Conservation (phyloP, 2,329 filamentous ascomycete genomes). For the Botrytis squamosa region DNA sequence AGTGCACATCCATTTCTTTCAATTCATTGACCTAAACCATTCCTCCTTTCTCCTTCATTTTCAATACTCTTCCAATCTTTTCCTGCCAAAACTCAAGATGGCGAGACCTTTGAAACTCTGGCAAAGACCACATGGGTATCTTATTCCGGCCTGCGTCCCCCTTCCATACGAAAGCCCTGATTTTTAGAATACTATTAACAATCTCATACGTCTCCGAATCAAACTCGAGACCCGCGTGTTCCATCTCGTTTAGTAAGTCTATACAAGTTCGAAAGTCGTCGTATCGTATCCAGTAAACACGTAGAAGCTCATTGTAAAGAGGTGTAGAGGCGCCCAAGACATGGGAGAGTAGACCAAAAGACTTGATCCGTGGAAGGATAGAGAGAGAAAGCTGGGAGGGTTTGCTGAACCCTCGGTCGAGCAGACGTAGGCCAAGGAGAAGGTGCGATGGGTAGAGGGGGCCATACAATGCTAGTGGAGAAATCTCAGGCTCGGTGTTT, state of each 20-base stretch:
- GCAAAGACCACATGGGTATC: slow-evolving; percentile 34
- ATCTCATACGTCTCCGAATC: slow-evolving; percentile 37
- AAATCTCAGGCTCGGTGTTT: slow-evolving; percentile 18
- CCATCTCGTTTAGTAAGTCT: slow-evolving; percentile 37
- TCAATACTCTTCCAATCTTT: slow-evolving; percentile 28
- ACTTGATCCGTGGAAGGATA: slow-evolving; percentile 65
- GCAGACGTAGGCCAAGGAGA: slow-evolving; percentile 53
- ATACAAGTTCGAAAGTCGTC: slow-evolving; percentile 46
- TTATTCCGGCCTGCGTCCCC: slow-evolving; percentile 29
- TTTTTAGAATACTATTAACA: slow-evolving; percentile 29
- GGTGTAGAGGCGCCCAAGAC: slow-evolving; percentile 68
- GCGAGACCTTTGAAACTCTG: slow-evolving; percentile 31
- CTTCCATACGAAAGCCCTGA: slow-evolving; percentile 25
- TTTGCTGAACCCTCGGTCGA: slow-evolving; percentile 56
- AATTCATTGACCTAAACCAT: not conserved
- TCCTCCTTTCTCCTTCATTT: slow-evolving; percentile 15
- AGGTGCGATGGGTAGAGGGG: slow-evolving; percentile 64
- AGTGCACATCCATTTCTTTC: not conserved
- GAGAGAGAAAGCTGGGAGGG: slow-evolving; percentile 59
- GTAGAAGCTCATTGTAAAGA: slow-evolving; percentile 67
- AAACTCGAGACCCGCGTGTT: slow-evolving; percentile 35
- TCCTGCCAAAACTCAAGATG: slow-evolving; percentile 31
- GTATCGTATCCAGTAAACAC: slow-evolving; percentile 59
- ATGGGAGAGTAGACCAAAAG: slow-evolving; percentile 66
- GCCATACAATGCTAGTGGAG: slow-evolving; percentile 54